Percentiles rank a stretch among this genome's conserved stretches.
These are phyloP conservation scores for Penicillium riverlandense DNA, from an alignment of 495 filamentous ascomycete genomes.

Conservation along the genomic window DNA sequence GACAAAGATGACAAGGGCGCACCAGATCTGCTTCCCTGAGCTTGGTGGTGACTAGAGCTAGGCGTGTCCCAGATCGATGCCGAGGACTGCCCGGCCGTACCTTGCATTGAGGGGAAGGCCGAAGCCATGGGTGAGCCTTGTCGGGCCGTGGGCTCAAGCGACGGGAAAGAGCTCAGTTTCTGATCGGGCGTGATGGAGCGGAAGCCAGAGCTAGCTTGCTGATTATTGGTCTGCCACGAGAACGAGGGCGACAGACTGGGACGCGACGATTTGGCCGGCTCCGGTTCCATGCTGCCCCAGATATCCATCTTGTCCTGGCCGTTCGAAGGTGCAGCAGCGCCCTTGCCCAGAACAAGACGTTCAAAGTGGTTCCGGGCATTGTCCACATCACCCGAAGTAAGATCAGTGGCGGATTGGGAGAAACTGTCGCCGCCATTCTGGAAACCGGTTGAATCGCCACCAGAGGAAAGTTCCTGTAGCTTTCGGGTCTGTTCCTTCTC, in stretches of 20 bases:
- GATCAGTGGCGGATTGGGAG: slow-evolving; percentile 13
- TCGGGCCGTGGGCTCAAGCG: slow-evolving; percentile 33
- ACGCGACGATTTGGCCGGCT: slow-evolving; percentile 16
- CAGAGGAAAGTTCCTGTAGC: slow-evolving; percentile 68
- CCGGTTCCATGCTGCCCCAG: slow-evolving; percentile 30
- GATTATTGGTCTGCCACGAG: slow-evolving; percentile 34
- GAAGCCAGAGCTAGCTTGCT: slow-evolving; percentile 20
- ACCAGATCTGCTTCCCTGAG: slow-evolving; percentile 11
- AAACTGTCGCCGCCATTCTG: slow-evolving; percentile 23
- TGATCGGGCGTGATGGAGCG: slow-evolving; percentile 49
- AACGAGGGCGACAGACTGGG: slow-evolving; percentile 32
- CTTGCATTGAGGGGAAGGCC: slow-evolving; percentile 26
- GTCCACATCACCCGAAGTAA: slow-evolving; percentile 24
- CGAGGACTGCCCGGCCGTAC: slow-evolving; percentile 7
- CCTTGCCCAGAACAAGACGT: slow-evolving; percentile 69
- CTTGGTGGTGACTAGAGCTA: slow-evolving; percentile 3
- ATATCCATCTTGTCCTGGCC: slow-evolving; percentile 25
- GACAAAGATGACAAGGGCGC: slow-evolving; percentile 22
- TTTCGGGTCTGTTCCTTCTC: slow-evolving; percentile 85
- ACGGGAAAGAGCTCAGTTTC: slow-evolving; percentile 40
- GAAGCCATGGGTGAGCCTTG: neutral
- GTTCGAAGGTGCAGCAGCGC: slow-evolving; percentile 9
- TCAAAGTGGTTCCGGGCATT: slow-evolving; percentile 70
- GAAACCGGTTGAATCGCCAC: slow-evolving; percentile 33
- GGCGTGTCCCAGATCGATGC: slow-evolving; percentile 19